Base-by-base conservation (phyloP, 345 rosid genomes). In the Triadica sebifera region DNA sequence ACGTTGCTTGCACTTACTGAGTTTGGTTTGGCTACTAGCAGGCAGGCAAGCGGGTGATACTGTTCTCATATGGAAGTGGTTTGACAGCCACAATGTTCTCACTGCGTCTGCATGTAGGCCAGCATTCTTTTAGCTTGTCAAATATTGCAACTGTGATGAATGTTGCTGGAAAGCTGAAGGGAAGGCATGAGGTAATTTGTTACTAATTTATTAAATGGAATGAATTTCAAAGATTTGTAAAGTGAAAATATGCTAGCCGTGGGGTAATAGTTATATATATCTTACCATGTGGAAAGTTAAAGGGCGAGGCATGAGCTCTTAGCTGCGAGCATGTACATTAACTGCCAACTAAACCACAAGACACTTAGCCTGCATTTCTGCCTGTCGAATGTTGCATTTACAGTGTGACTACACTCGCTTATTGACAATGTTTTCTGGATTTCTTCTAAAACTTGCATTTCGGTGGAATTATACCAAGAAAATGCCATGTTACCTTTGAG, bases 11-110 rank as follows among this genome's bases (percentile, higher is more conserved):
- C 74, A 20, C 72, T 62, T 57, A 49, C 7, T 9, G 4, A n/a
- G 67, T 58, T 63, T 38, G 16, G 0, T 61, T 58, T 70, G 24
- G 66, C 65, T 55, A 51, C 74, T 73, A 74, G 51, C 86, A 95
- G 99, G 87, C 73, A 13, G 98, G 95, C 56, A 89, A 89, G 81
- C 88, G 94, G 74, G 91, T 88, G 65, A 63, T 96, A 29, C 65
- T 96, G 86, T 96, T 96, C 87, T 96, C 99, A 2, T 96, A 96
- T 63, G 99, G 99, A 64, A 96, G 99, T 81, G 99, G 99, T 75
- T 84, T 85, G 75, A 84, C 91, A n/a, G 91, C 99, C 38, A 91
- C 98, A 20, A 89, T 96, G 95, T 93, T 96, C 81, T 91, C 98
- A 6, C 71, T 96, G 78, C 83, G 85, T 57, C 81, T 96, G 80